phyloP scores from a whole-genome alignment of 1,139 yeast species.

The Zhuliangozyma blackwelliae region DNA sequence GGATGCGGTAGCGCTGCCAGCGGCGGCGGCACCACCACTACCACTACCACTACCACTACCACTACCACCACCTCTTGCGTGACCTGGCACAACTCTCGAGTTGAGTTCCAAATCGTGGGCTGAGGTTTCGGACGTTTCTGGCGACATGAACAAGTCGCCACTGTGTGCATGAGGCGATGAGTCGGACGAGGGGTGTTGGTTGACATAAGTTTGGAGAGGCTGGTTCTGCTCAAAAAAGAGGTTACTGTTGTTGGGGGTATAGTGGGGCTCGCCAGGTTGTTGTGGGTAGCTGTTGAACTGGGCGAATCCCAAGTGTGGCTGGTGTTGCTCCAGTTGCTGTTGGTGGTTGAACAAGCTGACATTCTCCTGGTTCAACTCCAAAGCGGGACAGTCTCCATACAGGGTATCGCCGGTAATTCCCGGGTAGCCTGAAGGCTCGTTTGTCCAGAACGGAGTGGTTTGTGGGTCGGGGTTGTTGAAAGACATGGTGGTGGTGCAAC shows the following conservation, averaged over 20 bases:
- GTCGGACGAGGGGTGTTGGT: slow-evolving; percentile 4
- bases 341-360: slow-evolving; percentile 8
- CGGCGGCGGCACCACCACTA: too few relatives aligned
- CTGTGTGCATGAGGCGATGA: slow-evolving; percentile 8
- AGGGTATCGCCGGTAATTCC: background rate
- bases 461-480: background rate
- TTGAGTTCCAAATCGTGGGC: background rate
- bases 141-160: slow-evolving; percentile 6
- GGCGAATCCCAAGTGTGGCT: background rate
- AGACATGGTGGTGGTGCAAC: background rate
- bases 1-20: background rate
- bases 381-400: slow-evolving; percentile 6
- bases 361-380: slow-evolving; percentile 13
- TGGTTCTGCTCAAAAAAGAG: background rate
- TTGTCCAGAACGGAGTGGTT: background rate
- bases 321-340: slow-evolving; percentile 4
- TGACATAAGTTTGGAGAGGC: background rate
- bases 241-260: background rate
- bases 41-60: background rate
- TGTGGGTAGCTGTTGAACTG: background rate
- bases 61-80: too few relatives aligned
- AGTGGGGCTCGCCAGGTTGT: background rate
- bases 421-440: background rate
- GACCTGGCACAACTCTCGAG: too few relatives aligned
- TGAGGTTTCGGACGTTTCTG: slow-evolving; percentile 11